These are phyloP conservation scores for Aureobasidium uvarum DNA, from an alignment of 2,329 filamentous ascomycete species.

Conservation along the genomic window DNA sequence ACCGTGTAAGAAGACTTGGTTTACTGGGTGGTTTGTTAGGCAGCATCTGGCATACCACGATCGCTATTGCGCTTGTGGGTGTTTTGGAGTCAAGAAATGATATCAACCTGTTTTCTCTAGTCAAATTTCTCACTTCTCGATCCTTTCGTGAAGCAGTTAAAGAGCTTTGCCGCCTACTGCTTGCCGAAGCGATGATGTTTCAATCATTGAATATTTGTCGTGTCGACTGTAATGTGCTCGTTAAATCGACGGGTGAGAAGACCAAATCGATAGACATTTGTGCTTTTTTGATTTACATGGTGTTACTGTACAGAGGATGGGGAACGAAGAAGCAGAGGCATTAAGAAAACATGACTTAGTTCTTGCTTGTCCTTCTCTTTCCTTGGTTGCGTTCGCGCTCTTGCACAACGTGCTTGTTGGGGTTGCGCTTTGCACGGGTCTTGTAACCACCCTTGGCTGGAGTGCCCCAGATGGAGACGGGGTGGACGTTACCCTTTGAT, in stretches of 20 bases:
- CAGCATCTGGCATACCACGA: conserved; percentile 22
- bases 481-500: conserved; percentile 95
- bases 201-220: not conserved
- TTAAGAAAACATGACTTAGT: conserved; percentile 6
- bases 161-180: no score
- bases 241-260: not conserved
- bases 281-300: conserved; percentile 22
- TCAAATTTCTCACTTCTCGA: no score
- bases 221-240: not conserved
- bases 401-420: conserved; percentile 88
- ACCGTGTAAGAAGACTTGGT: conserved; percentile 18
- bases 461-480: conserved; percentile 93
- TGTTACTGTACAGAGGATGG: conserved; percentile 7
- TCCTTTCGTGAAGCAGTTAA: no score
- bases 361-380: conserved; percentile 60
- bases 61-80: conserved; percentile 12
- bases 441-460: conserved; percentile 89
- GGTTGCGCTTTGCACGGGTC: conserved; percentile 81
- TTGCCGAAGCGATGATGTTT: no score
- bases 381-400: conserved; percentile 85
- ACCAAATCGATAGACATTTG: not conserved
- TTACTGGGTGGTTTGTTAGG: conserved; percentile 19
- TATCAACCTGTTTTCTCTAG: no score
- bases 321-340: not conserved
- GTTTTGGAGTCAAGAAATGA: conserved; percentile 10